phyloP scores from a whole-genome alignment of 192 early-diverging fungal species.

The Podila verticillata region DNA sequence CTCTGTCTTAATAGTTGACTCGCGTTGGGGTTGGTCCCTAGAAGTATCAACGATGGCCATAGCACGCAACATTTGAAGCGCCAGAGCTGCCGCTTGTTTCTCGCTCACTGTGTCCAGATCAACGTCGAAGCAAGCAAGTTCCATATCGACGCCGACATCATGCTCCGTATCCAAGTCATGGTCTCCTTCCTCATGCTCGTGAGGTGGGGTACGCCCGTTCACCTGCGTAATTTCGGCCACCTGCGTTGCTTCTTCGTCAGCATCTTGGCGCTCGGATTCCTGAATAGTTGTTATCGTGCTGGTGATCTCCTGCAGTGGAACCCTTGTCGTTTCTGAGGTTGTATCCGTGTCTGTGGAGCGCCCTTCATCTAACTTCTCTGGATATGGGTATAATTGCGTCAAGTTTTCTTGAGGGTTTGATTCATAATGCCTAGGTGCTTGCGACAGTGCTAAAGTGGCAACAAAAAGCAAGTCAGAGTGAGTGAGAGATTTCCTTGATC shows the following conservation, averaged over 20 bases:
- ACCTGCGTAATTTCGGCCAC: no score
- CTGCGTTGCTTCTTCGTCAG: neutral
- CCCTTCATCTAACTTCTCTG: constrained; percentile 24
- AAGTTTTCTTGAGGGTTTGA: constrained; percentile 36
- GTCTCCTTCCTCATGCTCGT: no score
- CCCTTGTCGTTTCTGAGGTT: neutral
- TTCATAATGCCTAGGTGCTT: constrained; percentile 23
- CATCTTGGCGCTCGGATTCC: neutral
- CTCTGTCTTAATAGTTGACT: neutral
- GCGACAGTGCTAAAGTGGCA: constrained; percentile 37
- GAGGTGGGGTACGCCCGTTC: neutral
- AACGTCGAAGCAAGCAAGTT: constrained; percentile 27
- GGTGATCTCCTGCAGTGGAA: neutral
- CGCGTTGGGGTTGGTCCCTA: neutral
- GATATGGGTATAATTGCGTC: constrained; percentile 49
- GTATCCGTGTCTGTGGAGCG: neutral
- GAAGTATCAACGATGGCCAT: neutral
- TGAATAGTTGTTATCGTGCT: neutral
- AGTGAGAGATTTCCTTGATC: neutral
- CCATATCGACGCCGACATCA: neutral
- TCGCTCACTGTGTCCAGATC: constrained; percentile 21
- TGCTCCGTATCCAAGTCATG: neutral
- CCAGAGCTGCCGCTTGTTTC: constrained; percentile 16
- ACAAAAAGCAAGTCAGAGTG: neutral
- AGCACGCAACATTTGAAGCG: constrained; percentile 28